These are phyloP conservation scores for Elsinoe necatrix DNA, from an alignment of 2,329 filamentous ascomycete genomes.

Conservation along the genomic window DNA sequence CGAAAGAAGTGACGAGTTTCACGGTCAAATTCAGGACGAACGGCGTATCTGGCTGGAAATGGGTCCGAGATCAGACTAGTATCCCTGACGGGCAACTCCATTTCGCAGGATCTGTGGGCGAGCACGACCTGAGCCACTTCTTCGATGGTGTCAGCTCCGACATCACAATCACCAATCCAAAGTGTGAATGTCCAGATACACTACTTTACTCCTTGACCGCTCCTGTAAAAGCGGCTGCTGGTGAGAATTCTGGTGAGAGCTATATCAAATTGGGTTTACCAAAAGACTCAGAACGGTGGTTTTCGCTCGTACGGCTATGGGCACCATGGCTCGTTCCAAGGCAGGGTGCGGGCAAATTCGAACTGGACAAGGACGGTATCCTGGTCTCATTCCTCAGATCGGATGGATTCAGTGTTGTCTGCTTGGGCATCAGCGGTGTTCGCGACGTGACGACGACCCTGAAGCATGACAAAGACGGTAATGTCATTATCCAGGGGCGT, in stretches of 20 bases:
- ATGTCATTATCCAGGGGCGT: conserved; percentile 58
- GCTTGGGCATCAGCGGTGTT: conserved; percentile 69
- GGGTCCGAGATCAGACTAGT: conserved; percentile 58
- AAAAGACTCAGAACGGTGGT: conserved; percentile 62
- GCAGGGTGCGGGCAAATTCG: conserved; percentile 62
- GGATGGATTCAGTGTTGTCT: conserved; percentile 64
- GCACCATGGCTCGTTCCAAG: conserved; percentile 81
- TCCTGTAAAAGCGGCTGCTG: conserved; percentile 47
- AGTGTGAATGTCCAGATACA: conserved; percentile 60
- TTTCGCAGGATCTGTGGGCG: conserved; percentile 35
- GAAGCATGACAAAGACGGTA: conserved; percentile 54
- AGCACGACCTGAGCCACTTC: conserved; percentile 44
- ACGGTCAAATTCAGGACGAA: conserved; percentile 60
- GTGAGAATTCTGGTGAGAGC: conserved; percentile 49
- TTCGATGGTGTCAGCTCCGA: conserved; percentile 51
- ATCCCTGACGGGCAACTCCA: conserved; percentile 56
- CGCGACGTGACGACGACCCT: conserved; percentile 63
- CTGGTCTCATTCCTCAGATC: conserved; percentile 67
- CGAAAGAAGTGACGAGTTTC: conserved; percentile 49
- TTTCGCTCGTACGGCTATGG: conserved; percentile 71
- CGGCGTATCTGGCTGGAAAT: conserved; percentile 53
- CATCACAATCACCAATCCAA: conserved; percentile 46
- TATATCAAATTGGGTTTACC: conserved; percentile 55
- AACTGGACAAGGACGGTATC: conserved; percentile 67
- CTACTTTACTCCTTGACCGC: conserved; percentile 61